Percentiles rank a stretch among this genome's conserved stretches.
These are phyloP conservation scores for Colletotrichum sp. DNA, from an alignment of 2,329 filamentous ascomycete genomes.

Conservation along the genomic window DNA sequence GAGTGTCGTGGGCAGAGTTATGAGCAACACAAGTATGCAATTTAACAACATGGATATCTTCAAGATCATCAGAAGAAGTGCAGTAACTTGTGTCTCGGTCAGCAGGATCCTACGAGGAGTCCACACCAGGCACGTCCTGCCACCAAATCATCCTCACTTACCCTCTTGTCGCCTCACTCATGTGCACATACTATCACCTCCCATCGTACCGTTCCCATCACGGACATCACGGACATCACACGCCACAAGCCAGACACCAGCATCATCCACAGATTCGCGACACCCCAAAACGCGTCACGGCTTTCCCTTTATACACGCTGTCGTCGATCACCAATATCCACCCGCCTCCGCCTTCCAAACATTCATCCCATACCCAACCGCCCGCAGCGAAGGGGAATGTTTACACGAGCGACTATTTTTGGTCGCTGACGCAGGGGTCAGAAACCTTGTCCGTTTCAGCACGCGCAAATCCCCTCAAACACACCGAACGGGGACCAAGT, in stretches of 20 bases:
- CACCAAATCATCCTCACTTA: background rate
- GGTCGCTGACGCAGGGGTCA: background rate
- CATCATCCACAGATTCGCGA: background rate
- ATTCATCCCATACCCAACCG: background rate
- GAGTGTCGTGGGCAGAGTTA: background rate
- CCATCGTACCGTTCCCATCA: no score
- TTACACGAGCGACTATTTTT: background rate
- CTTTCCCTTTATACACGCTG: background rate
- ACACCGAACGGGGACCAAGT: background rate
- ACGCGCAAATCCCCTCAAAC: background rate
- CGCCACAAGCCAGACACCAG: background rate
- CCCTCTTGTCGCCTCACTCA: background rate
- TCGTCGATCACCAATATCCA: background rate
- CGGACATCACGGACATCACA: background rate
- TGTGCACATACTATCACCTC: background rate
- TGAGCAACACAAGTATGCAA: rapidly evolving
- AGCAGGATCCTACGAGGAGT: background rate
- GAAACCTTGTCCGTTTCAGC: background rate
- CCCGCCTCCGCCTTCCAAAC: background rate
- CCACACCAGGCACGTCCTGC: background rate
- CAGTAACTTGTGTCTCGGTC: rapidly evolving
- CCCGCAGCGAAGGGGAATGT: background rate
- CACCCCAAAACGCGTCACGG: background rate
- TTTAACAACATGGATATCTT: background rate
- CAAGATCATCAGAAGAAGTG: no score